Conservation (phyloP, 345 rosid genomes). For the Mangifera indica region DNA sequence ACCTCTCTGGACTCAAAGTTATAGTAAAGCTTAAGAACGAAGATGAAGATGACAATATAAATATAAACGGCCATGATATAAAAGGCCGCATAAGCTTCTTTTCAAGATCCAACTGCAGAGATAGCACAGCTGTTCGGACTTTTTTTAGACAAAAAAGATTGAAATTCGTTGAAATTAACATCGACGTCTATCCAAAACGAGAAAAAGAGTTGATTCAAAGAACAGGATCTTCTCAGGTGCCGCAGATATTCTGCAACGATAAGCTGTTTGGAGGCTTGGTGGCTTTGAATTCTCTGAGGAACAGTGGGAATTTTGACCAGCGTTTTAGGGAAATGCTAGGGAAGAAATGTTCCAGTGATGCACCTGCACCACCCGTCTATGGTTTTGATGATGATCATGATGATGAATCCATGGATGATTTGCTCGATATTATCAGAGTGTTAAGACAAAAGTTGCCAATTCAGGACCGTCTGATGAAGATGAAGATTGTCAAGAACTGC, state of each 20-base stretch:
- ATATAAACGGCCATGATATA: not conserved
- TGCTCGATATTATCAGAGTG: constrained; percentile 45
- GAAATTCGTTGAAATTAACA: constrained; percentile 70
- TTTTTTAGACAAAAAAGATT: constrained; percentile 58
- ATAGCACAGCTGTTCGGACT: constrained; percentile 70
- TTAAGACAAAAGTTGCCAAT: constrained; percentile 71
- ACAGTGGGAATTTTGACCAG: constrained; percentile 59
- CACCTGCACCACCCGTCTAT: constrained; percentile 56
- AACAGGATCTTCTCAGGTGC: constrained; percentile 65
- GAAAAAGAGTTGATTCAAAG: constrained; percentile 61
- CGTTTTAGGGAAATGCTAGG: constrained; percentile 54
- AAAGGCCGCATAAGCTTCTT: constrained; percentile 66
- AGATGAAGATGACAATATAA: constrained; percentile 19
- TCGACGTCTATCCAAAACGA: constrained; percentile 66
- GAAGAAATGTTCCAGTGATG: constrained; percentile 49
- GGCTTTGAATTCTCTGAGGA: constrained; percentile 74
- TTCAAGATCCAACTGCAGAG: constrained; percentile 79
- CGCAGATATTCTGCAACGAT: constrained; percentile 86
- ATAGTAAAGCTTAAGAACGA: constrained; percentile 54
- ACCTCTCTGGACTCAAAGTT: constrained; percentile 75
- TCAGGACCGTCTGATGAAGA: constrained; percentile 78
- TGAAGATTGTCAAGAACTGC: constrained; percentile 87
- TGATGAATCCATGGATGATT: constrained; percentile 43
- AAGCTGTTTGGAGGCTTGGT: constrained; percentile 74
- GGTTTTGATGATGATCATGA: constrained; percentile 64